Evolutionary conservation across 306 rosid species (phyloP), one percentile per base, ranked within the genome.

Genomic region (Prunus davidiana): DNA sequence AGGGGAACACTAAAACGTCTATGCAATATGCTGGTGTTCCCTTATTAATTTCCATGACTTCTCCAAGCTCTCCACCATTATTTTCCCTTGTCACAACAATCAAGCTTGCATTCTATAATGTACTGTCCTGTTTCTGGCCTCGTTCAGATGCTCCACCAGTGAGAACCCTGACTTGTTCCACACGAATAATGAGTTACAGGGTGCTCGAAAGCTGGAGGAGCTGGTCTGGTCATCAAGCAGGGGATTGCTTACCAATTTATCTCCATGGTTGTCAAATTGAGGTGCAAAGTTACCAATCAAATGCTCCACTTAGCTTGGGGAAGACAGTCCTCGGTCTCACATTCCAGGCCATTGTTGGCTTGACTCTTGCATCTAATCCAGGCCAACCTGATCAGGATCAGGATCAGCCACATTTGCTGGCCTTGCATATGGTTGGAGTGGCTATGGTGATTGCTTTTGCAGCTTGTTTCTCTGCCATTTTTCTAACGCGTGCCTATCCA

Each of bases 361-460:
- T 60, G 12, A 9, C 50, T 19, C 56, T 47, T 15, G 56, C 55
- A 8, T 57, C 28, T 2, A 43, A 8, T 14, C 19, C 60, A 25
- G 45, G 50, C 5, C 47, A 63, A 49, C 58, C 70, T 0, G 28
- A 12, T 20, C 30, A n/a, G 41, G 28, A 12, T 20, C 18, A n/a
- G 41, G 30, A 34, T 11, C 67, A 28, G 3, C 45, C 11, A 19
- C 61, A 8, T 34, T 22, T 43, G 8, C 51, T 18, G 14, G 13
- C 69, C 34, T 27, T 28, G 71, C 20, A 63, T 8, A 63, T 62
- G 7, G 51, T 75, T 57, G 78, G 71, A 27, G 72, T 67, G 8
- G 67, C 55, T 15, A 70, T 79, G 74, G 74, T 58, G 15, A 15
- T 65, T 64, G 83, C 75, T 27, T 70, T 79, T 75, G 74, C 64